Conservation (phyloP, 306 rosid genomes). For the Cucumis hystrix region DNA sequence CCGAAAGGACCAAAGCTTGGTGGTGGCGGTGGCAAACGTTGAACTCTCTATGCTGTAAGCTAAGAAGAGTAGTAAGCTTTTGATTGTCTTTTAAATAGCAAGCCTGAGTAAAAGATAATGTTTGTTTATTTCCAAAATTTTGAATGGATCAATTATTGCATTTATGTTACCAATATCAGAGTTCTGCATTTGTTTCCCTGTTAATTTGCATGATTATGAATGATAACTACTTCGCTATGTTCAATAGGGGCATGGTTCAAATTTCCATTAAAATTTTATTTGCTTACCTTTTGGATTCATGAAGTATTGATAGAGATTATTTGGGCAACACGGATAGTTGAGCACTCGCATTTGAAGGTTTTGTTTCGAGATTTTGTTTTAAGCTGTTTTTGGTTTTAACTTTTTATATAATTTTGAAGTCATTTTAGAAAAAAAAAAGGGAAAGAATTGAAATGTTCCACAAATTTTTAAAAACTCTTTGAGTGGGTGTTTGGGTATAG, state of each 20-base stretch:
- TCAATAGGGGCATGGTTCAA: not conserved
- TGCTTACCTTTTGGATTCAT: not conserved
- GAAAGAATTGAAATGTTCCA: no score
- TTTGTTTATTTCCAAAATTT: not conserved
- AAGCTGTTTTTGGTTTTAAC: no score
- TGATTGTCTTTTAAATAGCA: not conserved
- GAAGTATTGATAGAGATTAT: not conserved
- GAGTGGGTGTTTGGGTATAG: no score
- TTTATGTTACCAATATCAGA: not conserved
- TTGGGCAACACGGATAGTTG: not conserved
- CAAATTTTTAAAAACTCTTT: no score
- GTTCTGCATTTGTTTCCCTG: not conserved
- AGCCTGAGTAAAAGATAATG: not conserved
- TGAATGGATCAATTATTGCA: not conserved
- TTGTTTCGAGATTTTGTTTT: no score
- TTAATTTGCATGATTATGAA: not conserved
- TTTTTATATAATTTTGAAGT: no score
- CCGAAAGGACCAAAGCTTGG: slow-evolving; percentile 55
- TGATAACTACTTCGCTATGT: not conserved
- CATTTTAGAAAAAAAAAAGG: no score
- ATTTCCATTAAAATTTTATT: not conserved
- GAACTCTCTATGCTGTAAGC: not conserved
- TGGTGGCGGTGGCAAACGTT: slow-evolving; percentile 55
- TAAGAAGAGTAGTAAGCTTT: not conserved
- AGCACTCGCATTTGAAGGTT: not conserved